A percentile compares a stretch with the other conserved stretches of the same genome.
Conservation (phyloP, 1,284 basidiomycete species). For the Marasmius tenuissimus region DNA sequence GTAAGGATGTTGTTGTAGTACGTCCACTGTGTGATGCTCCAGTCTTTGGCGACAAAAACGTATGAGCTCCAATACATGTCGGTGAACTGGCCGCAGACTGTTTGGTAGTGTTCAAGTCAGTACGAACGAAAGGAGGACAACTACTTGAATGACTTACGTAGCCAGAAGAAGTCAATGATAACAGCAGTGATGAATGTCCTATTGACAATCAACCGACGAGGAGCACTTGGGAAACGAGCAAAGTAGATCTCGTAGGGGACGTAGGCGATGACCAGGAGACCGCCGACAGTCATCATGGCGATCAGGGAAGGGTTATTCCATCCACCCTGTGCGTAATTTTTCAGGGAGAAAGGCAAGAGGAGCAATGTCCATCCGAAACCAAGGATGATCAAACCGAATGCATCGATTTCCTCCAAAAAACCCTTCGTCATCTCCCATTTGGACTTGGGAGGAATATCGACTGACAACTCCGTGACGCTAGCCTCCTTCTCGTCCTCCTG, state of each 20-base stretch:
- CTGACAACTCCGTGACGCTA: no score
- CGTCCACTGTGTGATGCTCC: conserved; percentile 14
- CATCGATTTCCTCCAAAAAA: conserved; percentile 11
- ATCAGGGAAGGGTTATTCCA: conserved; percentile 17
- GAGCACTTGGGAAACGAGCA: conserved; percentile 8
- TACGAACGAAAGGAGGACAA: background rate
- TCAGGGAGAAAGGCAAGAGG: conserved; percentile 15
- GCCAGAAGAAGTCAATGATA: conserved; percentile 16
- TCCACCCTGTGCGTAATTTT: conserved; percentile 12
- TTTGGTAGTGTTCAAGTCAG: background rate
- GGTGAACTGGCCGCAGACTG: conserved; percentile 12
- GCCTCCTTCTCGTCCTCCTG: background rate
- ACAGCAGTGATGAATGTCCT: conserved; percentile 15
- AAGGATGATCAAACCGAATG: conserved; percentile 11
- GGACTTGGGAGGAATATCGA: background rate
- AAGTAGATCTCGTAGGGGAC: conserved; percentile 12
- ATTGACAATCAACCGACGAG: conserved; percentile 14
- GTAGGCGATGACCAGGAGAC: conserved; percentile 12
- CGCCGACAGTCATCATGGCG: conserved; percentile 16
- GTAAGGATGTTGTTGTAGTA: conserved; percentile 16
- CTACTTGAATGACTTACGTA: conserved; percentile 5
- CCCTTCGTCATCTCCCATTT: background rate
- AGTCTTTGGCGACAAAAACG: conserved; percentile 14
- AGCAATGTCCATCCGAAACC: conserved; percentile 13
- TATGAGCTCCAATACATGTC: conserved; percentile 14